phyloP scores from a whole-genome alignment of 164 flowering plant species.

The Cinnamomum micranthum region DNA sequence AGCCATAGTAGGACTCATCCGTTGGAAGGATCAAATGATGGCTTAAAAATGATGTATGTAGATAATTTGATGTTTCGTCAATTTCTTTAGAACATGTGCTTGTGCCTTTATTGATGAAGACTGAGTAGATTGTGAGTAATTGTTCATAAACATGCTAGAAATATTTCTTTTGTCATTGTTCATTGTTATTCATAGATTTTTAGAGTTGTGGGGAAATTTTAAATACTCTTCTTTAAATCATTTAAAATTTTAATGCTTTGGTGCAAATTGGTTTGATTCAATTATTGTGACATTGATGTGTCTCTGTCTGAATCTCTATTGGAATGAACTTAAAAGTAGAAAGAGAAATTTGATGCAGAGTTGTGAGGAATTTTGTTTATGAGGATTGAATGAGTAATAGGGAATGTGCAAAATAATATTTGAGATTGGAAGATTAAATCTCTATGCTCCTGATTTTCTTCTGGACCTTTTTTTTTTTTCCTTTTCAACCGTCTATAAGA shows the following conservation, averaged over 20 bases:
- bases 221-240: too few relatives aligned
- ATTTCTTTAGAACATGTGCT: neutral
- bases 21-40: slow-evolving; percentile 43
- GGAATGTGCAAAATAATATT: neutral
- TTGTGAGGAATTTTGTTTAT: too few relatives aligned
- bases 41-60: slow-evolving; percentile 16
- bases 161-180: neutral
- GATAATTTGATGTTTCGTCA: neutral
- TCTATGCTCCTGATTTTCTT: neutral
- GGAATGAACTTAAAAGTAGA: neutral
- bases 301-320: neutral
- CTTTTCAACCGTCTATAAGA: neutral
- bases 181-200: too few relatives aligned
- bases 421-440: neutral
- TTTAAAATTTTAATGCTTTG: too few relatives aligned
- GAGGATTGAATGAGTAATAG: neutral
- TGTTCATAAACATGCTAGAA: neutral
- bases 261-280: too few relatives aligned
- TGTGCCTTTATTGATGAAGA: neutral
- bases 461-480: too few relatives aligned
- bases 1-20: slow-evolving; percentile 27
- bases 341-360: neutral
- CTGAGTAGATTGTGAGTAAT: neutral
- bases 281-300: neutral
- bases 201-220: too few relatives aligned